Percentiles rank a stretch among this genome's conserved stretches.
Evolutionary conservation across 371 early-diverging fungal species (phyloP).

Genomic region (Lichtheimia hyalospora): DNA sequence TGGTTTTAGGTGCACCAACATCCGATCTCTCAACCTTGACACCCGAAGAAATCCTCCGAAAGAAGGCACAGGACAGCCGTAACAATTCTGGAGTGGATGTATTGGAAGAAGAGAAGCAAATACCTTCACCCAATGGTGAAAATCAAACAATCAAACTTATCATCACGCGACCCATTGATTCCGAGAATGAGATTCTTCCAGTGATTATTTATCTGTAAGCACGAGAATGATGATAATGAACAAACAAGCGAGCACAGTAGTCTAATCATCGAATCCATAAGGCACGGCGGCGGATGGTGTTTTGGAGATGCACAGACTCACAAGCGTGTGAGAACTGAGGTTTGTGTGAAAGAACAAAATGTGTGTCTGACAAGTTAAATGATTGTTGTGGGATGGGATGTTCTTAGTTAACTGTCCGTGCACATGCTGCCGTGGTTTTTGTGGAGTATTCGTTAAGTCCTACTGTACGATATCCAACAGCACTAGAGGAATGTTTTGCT

Average conservation of each 20-base stretch:
- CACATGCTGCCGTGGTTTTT: constrained; percentile 22
- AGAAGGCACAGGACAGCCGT: background rate
- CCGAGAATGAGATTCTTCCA: constrained; percentile 10
- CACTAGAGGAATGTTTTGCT: constrained; percentile 32
- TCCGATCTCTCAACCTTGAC: background rate
- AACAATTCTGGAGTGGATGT: background rate
- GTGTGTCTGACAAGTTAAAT: background rate
- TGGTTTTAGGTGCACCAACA: constrained; percentile 8
- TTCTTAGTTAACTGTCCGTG: constrained; percentile 4
- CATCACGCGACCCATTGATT: constrained; percentile 8
- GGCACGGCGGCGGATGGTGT: constrained; percentile 20
- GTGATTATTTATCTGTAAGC: constrained; percentile 14
- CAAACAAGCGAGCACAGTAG: too few relatives aligned
- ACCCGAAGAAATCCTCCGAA: constrained; percentile 5
- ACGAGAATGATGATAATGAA: background rate
- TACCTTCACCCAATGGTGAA: too few relatives aligned
- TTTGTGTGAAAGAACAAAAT: background rate
- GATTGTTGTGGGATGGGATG: background rate
- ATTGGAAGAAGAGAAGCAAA: too few relatives aligned
- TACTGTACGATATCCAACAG: constrained; percentile 27
- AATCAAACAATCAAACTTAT: constrained; percentile 5
- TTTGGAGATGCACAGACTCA: constrained; percentile 12
- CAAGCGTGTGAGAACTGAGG: constrained; percentile 3
- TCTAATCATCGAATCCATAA: background rate
- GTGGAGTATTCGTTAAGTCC: constrained; percentile 23